phyloP scores from a whole-genome alignment of 768 basidiomycete species.

The Epithele typhae region DNA sequence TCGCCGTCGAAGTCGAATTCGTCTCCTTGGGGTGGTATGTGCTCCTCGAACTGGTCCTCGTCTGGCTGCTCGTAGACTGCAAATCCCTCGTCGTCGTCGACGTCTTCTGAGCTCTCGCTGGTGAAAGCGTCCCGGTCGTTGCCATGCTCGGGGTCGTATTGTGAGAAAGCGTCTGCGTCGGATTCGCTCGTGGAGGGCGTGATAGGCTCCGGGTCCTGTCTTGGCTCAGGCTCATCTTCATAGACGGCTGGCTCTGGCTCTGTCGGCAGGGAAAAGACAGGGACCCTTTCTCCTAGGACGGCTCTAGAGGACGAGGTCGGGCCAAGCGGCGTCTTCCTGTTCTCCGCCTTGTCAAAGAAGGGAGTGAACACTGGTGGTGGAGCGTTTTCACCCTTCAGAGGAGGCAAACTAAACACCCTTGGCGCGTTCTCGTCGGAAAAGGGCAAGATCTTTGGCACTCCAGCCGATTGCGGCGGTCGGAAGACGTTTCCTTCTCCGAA shows the following conservation, averaged over 20 bases:
- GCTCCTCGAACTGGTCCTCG: slow-evolving; percentile 5
- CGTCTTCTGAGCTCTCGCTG: slow-evolving; percentile 13
- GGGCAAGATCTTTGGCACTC: slow-evolving; percentile 28
- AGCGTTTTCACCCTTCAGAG: slow-evolving; percentile 37
- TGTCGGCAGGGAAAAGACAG: slow-evolving; percentile 13
- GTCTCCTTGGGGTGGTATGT: not conserved
- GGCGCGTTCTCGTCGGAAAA: slow-evolving; percentile 37
- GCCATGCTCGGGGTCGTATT: slow-evolving; percentile 5
- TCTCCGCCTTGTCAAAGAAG: slow-evolving; percentile 25
- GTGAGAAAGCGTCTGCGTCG: slow-evolving; percentile 2
- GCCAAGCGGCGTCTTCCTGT: slow-evolving; percentile 1
- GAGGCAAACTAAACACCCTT: slow-evolving; percentile 70
- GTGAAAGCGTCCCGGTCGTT: slow-evolving; percentile 8
- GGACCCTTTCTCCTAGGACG: slow-evolving; percentile 16
- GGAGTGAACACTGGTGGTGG: slow-evolving; percentile 32
- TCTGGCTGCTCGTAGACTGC: slow-evolving; percentile 1
- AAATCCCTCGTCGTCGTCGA: slow-evolving; percentile 6
- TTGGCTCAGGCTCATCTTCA: slow-evolving; percentile 15
- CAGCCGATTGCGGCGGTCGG: slow-evolving; percentile 2
- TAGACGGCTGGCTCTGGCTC: slow-evolving; percentile 28
- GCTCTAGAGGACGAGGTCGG: slow-evolving; percentile 3
- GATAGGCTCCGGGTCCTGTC: not conserved
- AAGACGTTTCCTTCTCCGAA: slow-evolving; percentile 10
- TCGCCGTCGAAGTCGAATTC: slow-evolving; percentile 3
- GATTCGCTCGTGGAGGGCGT: slow-evolving; percentile 13